These are phyloP conservation scores for Calonectria montana DNA, from an alignment of 2,329 filamentous ascomycete species.

Conservation along the genomic window DNA sequence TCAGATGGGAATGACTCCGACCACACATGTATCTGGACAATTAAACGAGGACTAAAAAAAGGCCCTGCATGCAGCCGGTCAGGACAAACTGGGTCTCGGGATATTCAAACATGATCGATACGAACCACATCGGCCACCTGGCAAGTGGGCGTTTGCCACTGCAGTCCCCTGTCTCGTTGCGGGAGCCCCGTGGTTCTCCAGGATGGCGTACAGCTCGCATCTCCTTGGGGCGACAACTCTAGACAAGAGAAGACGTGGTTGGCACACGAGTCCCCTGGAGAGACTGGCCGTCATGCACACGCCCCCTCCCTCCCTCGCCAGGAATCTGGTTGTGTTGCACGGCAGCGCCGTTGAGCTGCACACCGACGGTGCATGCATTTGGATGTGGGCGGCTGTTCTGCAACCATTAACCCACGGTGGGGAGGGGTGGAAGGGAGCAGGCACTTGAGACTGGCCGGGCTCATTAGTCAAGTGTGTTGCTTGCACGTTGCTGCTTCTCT, in stretches of 20 bases:
- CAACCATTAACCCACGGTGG: slow-evolving; percentile 17
- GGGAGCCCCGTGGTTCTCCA: slow-evolving; percentile 4
- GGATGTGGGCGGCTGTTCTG: slow-evolving; percentile 35
- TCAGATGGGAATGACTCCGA: not conserved
- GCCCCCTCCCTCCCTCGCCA: not conserved
- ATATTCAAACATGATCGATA: slow-evolving; percentile 36
- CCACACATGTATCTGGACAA: not conserved
- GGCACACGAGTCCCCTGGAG: not conserved
- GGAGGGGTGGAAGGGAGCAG: not conserved
- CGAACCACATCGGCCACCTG: slow-evolving; percentile 26
- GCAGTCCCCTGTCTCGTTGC: not conserved
- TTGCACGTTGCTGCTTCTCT: not conserved
- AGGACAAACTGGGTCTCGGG: slow-evolving; percentile 26
- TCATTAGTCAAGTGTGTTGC: not conserved
- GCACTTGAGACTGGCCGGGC: not conserved
- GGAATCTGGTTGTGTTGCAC: slow-evolving; percentile 28
- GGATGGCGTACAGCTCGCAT: slow-evolving; percentile 16
- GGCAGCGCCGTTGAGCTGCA: slow-evolving; percentile 37
- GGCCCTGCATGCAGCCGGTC: slow-evolving; percentile 42
- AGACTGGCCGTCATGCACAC: slow-evolving; percentile 14
- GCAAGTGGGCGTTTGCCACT: not conserved
- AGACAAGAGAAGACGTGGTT: not conserved
- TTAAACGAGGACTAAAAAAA: slow-evolving; percentile 14
- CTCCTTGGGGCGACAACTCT: not conserved
- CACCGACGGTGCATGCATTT: slow-evolving; percentile 35